Evolutionary conservation across 208 protist species (phyloP), one percentile per base, ranked within the genome.

Genomic region (Balamuthia mandrillaris): DNA sequence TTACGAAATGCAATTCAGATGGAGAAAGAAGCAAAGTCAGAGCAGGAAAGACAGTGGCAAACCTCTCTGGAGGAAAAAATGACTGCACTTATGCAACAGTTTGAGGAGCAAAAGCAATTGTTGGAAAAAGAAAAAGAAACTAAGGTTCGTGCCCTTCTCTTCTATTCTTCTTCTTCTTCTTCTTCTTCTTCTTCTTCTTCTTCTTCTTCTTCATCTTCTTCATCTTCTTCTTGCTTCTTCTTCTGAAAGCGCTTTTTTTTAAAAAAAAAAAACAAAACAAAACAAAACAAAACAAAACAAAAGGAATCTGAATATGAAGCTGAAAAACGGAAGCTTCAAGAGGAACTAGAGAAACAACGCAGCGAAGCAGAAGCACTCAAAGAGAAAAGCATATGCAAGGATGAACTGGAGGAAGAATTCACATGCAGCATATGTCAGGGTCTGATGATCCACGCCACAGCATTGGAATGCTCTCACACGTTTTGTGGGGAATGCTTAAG

Each of bases 331-430:
- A 56, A 56, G 49, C n/a, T 56, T 56, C 49, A 56, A 56, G 49
- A 56, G n/a, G 6, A 21, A 18, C 65, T 35, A 31, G 65, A n/a
- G 65, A 12, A 75, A 21, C 14, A 21, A 24, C 31, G 14, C 12
- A 66, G 27, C 12, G 58, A 66, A 24, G 31, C 41, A 6, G 65
- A 74, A n/a, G 41, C 12, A 27, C 33, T 45, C 24, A 21, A 9
- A 37, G 24, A 54, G 31, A 29, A 16, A 18, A 9, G 58, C 58
- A 66, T 78, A 1, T n/a, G n/a, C 16, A 24, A 33, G 2, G 35
- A 7, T 7, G 68, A 78, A 18, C 41, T 78, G 14, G 68, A 78
- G 44, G 68, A 78, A 27, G 68, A 78, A 45, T 78, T 78, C 29
- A 12, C 42, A 16, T 78, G 68, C 29, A 37, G 37, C 21, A 78